Conservation (phyloP, 768 basidiomycete genomes). For the Tricholomella constricta region DNA sequence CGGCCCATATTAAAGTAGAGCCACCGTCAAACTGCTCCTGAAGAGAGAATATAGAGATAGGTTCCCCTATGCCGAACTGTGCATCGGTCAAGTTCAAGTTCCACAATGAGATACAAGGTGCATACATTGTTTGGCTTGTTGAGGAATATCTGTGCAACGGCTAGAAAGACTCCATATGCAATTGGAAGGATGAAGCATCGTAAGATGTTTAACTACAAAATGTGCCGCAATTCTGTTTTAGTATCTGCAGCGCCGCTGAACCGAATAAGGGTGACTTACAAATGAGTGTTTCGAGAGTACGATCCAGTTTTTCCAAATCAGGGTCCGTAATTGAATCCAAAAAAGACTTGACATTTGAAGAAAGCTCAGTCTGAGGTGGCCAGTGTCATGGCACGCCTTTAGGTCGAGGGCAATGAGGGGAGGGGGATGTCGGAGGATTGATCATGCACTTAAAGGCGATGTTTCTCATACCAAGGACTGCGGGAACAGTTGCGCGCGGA, state of each 20-base stretch:
- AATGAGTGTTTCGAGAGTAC: conserved; percentile 65
- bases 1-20: conserved; percentile 63
- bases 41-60: conserved; percentile 51
- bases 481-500: background rate
- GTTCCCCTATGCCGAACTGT: conserved; percentile 66
- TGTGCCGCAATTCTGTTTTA: conserved; percentile 1
- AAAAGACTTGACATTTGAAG: conserved; percentile 42
- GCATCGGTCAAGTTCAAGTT: background rate
- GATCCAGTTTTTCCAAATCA: conserved; percentile 78
- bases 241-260: background rate
- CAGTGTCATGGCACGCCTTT: background rate
- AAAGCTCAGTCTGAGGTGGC: background rate
- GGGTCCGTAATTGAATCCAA: conserved; percentile 59
- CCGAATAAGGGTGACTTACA: conserved; percentile 39
- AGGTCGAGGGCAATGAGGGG: background rate
- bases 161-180: conserved; percentile 67
- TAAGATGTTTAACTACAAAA: conserved; percentile 53
- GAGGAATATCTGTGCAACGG: conserved; percentile 63
- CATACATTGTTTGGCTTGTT: conserved; percentile 62
- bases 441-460: background rate
- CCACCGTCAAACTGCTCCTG: conserved; percentile 53
- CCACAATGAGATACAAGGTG: conserved; percentile 1
- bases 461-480: background rate
- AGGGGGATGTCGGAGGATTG: background rate
- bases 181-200: conserved; percentile 67